Conservation (phyloP, 1,139 yeast species). For the Citeromyces hawaiiensis region DNA sequence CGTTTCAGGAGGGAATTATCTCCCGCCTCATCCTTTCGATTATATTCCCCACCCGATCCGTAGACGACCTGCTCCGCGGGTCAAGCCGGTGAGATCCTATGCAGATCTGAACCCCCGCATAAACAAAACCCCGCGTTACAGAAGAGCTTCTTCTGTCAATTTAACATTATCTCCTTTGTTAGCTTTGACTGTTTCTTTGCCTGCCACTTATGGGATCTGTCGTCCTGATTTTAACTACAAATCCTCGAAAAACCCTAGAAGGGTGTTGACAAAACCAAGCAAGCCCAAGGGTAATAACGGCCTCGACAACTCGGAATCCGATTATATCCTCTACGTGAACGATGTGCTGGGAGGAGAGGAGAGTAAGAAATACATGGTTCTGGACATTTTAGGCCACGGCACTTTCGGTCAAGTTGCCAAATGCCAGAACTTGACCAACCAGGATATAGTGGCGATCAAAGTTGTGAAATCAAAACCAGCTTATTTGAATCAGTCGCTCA, state of each 20-base stretch:
- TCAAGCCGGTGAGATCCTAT: conserved; percentile 26
- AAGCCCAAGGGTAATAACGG: conserved; percentile 79
- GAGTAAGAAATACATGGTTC: conserved; percentile 73
- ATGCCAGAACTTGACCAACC: conserved; percentile 83
- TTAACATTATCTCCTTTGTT: conserved; percentile 69
- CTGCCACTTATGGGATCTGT: conserved; percentile 77
- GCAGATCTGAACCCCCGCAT: conserved; percentile 51
- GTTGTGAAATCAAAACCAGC: conserved; percentile 91
- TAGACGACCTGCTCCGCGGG: conserved; percentile 25
- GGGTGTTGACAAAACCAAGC: conserved; percentile 87
- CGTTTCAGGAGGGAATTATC: conserved; percentile 9
- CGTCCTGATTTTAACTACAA: conserved; percentile 81
- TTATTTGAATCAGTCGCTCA: conserved; percentile 79
- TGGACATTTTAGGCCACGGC: conserved; percentile 90
- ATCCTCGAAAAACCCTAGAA: conserved; percentile 74
- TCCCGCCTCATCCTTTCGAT: conserved; percentile 5
- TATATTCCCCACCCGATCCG: conserved; percentile 3
- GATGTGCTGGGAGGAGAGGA: conserved; percentile 86
- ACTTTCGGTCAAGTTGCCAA: conserved; percentile 98
- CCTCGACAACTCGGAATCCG: conserved; percentile 77
- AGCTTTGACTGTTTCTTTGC: conserved; percentile 67
- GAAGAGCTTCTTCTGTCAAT: conserved; percentile 71
- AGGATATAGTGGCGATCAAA: conserved; percentile 87
- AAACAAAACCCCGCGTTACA: conserved; percentile 57
- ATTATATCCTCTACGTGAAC: conserved; percentile 86